A percentile compares a stretch with the other conserved stretches of the same genome.
Evolutionary conservation across 2,329 filamentous ascomycete genomes (phyloP).

Genomic region (Claviceps humidiphila): DNA sequence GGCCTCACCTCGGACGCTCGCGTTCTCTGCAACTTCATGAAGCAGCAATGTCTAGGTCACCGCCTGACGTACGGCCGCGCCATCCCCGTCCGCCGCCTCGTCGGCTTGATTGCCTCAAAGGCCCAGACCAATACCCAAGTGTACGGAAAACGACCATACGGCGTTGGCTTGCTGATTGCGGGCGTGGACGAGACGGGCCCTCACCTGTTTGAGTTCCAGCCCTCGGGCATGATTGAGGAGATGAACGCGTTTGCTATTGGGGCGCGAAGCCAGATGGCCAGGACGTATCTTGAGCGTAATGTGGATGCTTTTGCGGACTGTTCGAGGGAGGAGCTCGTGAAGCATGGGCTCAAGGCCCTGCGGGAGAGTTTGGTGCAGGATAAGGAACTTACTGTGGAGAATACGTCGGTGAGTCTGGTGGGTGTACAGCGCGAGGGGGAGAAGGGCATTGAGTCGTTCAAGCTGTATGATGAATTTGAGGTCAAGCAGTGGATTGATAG

Average conservation of each 20-base stretch:
- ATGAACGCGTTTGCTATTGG: slow-evolving; percentile 95
- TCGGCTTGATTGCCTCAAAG: slow-evolving; percentile 85
- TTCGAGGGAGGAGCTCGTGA: slow-evolving; percentile 72
- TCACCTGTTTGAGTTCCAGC: slow-evolving; percentile 97
- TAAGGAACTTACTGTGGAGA: slow-evolving; percentile 93
- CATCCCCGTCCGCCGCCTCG: slow-evolving; percentile 80
- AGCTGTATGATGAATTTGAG: slow-evolving; percentile 79
- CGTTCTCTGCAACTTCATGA: slow-evolving; percentile 99
- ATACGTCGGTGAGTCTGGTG: slow-evolving; percentile 82
- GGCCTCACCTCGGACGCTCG: slow-evolving; percentile 95
- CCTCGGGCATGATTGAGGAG: slow-evolving; percentile 89
- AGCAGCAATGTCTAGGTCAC: slow-evolving; percentile 92
- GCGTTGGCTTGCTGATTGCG: slow-evolving; percentile 82
- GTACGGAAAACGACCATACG: slow-evolving; percentile 92
- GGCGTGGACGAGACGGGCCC: slow-evolving; percentile 90
- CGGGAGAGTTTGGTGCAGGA: slow-evolving; percentile 96
- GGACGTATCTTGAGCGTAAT: slow-evolving; percentile 91
- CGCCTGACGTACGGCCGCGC: slow-evolving; percentile 92
- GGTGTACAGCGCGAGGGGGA: slow-evolving; percentile 40
- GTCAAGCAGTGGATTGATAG: slow-evolving; percentile 77
- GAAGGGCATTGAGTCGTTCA: slow-evolving; percentile 64
- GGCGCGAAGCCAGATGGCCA: slow-evolving; percentile 89
- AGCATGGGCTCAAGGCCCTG: slow-evolving; percentile 78
- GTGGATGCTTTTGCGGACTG: slow-evolving; percentile 68
- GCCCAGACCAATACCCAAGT: slow-evolving; percentile 97